phyloP scores from a whole-genome alignment of 2,329 filamentous ascomycete genomes.

The Aspergillus pseudonomiae region DNA sequence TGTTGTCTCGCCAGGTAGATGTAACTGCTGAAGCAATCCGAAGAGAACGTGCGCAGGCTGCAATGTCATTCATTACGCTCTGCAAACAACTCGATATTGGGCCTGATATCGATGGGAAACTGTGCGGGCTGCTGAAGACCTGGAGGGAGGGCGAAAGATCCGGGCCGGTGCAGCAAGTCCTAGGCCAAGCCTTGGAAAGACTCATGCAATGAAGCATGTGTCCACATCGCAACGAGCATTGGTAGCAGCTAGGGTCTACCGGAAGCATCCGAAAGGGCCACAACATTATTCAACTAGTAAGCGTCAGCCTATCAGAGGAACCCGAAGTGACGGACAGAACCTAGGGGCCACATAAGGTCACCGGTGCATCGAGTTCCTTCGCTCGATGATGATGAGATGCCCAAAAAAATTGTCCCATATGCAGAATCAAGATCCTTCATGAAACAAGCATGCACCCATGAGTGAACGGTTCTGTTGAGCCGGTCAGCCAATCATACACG shows the following conservation, averaged over 20 bases:
- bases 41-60: slow-evolving; percentile 41
- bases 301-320: not conserved
- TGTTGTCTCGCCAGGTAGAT: slow-evolving; percentile 39
- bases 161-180: slow-evolving; percentile 36
- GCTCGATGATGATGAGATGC: not conserved
- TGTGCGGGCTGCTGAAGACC: slow-evolving; percentile 27
- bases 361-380: not conserved
- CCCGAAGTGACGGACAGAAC: too few relatives aligned
- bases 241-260: not conserved
- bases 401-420: not conserved
- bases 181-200: slow-evolving; percentile 35
- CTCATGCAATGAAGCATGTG: slow-evolving; percentile 1
- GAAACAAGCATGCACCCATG: not conserved
- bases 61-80: slow-evolving; percentile 35
- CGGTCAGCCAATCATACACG: not conserved
- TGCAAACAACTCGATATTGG: slow-evolving; percentile 22
- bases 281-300: not conserved
- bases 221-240: not conserved
- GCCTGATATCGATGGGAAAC: slow-evolving; percentile 22
- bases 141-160: slow-evolving; percentile 48
- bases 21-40: slow-evolving; percentile 40
- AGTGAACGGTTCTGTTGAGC: not conserved
- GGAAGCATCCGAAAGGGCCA: not conserved
- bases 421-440: not conserved
- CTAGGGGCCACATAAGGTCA: not conserved